phyloP scores from a whole-genome alignment of 2,329 filamentous ascomycete genomes.

The Fusarium denticulatum region DNA sequence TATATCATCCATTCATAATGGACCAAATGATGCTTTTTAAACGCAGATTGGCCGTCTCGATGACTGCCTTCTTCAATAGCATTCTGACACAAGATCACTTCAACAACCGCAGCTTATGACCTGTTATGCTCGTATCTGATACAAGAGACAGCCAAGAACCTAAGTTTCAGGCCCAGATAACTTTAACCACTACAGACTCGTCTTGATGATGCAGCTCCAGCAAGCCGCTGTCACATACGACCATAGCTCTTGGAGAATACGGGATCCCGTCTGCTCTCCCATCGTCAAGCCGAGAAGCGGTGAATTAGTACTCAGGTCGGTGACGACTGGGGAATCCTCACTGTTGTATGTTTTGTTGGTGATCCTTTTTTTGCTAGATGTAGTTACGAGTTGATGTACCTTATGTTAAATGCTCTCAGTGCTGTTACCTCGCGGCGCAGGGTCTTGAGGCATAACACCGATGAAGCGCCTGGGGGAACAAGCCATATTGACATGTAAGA shows the following conservation, averaged over 20 bases:
- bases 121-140: background rate
- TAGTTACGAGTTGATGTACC: background rate
- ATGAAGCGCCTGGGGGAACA: background rate
- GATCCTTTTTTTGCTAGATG: background rate
- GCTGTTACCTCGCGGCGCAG: background rate
- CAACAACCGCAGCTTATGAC: background rate
- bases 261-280: slow-evolving; percentile 27
- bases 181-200: background rate
- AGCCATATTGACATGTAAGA: background rate
- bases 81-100: background rate
- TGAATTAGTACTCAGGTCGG: slow-evolving; percentile 18
- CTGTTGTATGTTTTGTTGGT: slow-evolving; percentile 13
- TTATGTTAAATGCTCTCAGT: background rate
- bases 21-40: background rate
- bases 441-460: too few relatives aligned
- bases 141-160: too few relatives aligned
- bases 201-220: background rate
- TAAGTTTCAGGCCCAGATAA: too few relatives aligned
- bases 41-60: background rate
- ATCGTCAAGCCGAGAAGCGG: slow-evolving; percentile 16
- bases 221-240: slow-evolving; percentile 9
- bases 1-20: background rate
- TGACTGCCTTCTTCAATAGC: background rate
- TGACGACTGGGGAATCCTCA: slow-evolving; percentile 21
- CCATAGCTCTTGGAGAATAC: slow-evolving; percentile 22